phyloP scores from a whole-genome alignment of 1,139 yeast species.

The Geotrichum macrosporum region DNA sequence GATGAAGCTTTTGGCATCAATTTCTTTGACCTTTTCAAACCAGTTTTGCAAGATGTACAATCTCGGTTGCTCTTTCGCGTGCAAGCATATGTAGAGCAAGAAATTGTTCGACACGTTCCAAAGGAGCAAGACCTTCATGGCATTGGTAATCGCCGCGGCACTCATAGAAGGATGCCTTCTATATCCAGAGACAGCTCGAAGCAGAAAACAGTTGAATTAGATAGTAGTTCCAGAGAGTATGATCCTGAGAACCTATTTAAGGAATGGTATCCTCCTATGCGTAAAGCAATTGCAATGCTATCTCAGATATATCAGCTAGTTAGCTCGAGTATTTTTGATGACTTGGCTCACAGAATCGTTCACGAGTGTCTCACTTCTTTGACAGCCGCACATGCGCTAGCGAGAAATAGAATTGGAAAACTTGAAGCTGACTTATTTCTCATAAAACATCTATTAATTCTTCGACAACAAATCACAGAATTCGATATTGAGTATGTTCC shows the following conservation, averaged over 20 bases:
- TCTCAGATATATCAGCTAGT: conserved; percentile 78
- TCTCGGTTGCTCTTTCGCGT: conserved; percentile 73
- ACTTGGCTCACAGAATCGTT: conserved; percentile 80
- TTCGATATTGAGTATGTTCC: conserved; percentile 78
- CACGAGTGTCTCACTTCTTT: conserved; percentile 67
- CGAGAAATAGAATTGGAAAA: conserved; percentile 43
- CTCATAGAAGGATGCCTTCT: conserved; percentile 10
- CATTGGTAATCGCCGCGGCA: conserved; percentile 46
- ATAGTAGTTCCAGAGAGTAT: conserved; percentile 19
- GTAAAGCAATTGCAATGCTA: conserved; percentile 62
- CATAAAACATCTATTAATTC: conserved; percentile 64
- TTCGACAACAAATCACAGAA: conserved; percentile 65
- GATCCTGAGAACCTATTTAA: conserved; percentile 41
- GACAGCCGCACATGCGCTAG: conserved; percentile 48
- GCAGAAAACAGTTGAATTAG: conserved; percentile 8
- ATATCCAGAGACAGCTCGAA: conserved; percentile 8
- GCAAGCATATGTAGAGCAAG: conserved; percentile 65
- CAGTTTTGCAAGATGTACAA: conserved; percentile 73
- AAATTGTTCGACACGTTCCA: conserved; percentile 63
- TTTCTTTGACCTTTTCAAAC: conserved; percentile 59
- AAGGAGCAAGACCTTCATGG: conserved; percentile 57
- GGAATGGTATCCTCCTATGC: conserved; percentile 69
- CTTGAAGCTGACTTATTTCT: conserved; percentile 63
- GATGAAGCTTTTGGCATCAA: conserved; percentile 37
- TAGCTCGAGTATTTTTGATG: conserved; percentile 73